Evolutionary conservation across 495 filamentous ascomycete genomes (phyloP).

Genomic region (Daldinia decipiens): DNA sequence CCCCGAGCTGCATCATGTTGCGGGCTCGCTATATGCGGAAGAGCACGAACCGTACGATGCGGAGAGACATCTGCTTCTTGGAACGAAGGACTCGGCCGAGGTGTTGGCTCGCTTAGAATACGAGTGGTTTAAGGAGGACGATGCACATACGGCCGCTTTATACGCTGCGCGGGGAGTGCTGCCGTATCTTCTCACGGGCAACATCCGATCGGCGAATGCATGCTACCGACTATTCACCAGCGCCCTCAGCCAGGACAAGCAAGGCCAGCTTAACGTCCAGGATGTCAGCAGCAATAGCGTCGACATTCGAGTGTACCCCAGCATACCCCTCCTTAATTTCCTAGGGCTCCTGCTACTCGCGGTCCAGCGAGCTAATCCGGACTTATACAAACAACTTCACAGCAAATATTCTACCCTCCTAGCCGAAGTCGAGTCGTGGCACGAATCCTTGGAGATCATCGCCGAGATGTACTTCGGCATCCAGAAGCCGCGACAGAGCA

Average conservation of each 20-base stretch:
- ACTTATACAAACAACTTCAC: slow-evolving; percentile 84
- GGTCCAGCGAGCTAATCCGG: slow-evolving; percentile 78
- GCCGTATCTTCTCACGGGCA: slow-evolving; percentile 89
- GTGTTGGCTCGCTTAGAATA: slow-evolving; percentile 85
- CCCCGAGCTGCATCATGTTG: slow-evolving; percentile 94
- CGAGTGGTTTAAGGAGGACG: slow-evolving; percentile 90
- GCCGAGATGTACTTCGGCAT: slow-evolving; percentile 99
- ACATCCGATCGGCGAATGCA: slow-evolving; percentile 87
- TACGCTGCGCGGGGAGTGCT: slow-evolving; percentile 92
- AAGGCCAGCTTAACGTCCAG: slow-evolving; percentile 73
- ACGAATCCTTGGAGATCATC: slow-evolving; percentile 83
- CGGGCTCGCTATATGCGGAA: slow-evolving; percentile 86
- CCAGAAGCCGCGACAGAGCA: slow-evolving; percentile 83
- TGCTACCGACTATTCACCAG: slow-evolving; percentile 82
- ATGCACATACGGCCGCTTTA: slow-evolving; percentile 85
- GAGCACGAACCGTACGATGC: slow-evolving; percentile 92
- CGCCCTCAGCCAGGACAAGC: slow-evolving; percentile 73
- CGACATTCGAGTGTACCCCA: slow-evolving; percentile 85
- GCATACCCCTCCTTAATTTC: slow-evolving; percentile 92
- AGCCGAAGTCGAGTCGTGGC: slow-evolving; percentile 77
- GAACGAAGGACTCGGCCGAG: slow-evolving; percentile 88
- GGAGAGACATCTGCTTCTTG: slow-evolving; percentile 87
- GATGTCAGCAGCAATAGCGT: slow-evolving; percentile 79
- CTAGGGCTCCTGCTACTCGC: slow-evolving; percentile 83
- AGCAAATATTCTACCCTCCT: slow-evolving; percentile 83